phyloP scores from a whole-genome alignment of 2,329 filamentous ascomycete species.

The Pestalotiopsis sp. region DNA sequence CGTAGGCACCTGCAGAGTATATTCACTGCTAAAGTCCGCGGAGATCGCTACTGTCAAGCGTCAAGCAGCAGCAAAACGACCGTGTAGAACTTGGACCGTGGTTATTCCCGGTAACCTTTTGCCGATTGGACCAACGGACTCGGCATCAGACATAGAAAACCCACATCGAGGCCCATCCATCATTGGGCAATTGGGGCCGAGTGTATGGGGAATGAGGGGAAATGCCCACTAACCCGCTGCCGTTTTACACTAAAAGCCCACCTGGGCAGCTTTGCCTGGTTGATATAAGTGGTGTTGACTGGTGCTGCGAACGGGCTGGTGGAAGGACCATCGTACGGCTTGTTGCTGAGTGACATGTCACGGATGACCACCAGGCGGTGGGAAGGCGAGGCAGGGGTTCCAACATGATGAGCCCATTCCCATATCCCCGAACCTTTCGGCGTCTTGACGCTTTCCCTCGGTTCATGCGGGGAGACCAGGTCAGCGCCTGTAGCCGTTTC shows the following conservation, averaged over 20 bases:
- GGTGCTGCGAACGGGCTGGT: background rate
- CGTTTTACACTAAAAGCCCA: background rate
- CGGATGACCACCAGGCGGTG: background rate
- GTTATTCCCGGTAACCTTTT: slow-evolving; percentile 8
- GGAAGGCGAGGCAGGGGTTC: background rate
- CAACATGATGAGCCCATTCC: background rate
- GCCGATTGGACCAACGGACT: slow-evolving; percentile 6
- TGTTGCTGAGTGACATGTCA: background rate
- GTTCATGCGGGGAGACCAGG: slow-evolving; percentile 30
- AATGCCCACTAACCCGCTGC: background rate
- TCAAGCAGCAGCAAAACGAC: too few species aligned
- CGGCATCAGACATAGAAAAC: background rate
- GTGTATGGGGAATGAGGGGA: slow-evolving; percentile 8
- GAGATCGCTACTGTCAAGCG: too few species aligned
- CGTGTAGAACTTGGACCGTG: background rate
- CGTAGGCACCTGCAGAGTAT: too few species aligned
- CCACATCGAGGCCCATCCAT: background rate
- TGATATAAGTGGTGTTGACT: background rate
- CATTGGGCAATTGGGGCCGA: slow-evolving; percentile 9
- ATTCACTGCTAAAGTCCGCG: too few species aligned
- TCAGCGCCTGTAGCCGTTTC: background rate
- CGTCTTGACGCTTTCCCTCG: slow-evolving; percentile 29
- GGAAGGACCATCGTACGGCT: background rate
- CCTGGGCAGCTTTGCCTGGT: background rate
- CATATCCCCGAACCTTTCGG: background rate